These are phyloP conservation scores for Aspergillus mulundensis DNA, from an alignment of 495 filamentous ascomycete species.

Conservation along the genomic window DNA sequence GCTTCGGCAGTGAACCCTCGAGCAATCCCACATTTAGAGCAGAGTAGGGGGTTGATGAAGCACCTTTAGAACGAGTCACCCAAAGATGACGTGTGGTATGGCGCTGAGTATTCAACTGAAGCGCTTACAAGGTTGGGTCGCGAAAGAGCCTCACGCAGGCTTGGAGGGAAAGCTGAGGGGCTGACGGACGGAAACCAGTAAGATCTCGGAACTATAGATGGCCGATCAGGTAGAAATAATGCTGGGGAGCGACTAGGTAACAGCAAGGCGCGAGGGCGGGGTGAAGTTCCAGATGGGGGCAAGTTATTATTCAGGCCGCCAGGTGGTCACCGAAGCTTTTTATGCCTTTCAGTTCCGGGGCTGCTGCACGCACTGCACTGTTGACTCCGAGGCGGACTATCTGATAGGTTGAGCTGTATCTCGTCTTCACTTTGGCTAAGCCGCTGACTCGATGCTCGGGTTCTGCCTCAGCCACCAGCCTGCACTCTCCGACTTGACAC, in stretches of 20 bases:
- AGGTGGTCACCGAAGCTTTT: neutral
- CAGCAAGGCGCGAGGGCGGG: neutral
- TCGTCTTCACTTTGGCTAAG: neutral
- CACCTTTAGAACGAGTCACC: neutral
- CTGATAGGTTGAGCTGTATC: conserved; percentile 1
- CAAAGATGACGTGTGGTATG: conserved; percentile 2
- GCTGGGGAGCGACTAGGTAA: neutral
- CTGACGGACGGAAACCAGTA: conserved; percentile 2
- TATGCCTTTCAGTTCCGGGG: neutral
- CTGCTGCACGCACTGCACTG: neutral
- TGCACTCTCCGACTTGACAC: neutral
- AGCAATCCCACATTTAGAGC: neutral
- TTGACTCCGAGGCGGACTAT: conserved; percentile 1
- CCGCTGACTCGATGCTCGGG: neutral
- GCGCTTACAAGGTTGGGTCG: conserved; percentile 5
- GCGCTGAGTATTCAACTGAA: conserved; percentile 2
- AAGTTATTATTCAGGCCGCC: neutral
- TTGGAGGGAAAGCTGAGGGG: conserved; percentile 13
- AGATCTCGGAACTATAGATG: neutral
- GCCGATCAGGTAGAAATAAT: neutral
- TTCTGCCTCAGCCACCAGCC: neutral
- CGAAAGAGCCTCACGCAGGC: conserved; percentile 14
- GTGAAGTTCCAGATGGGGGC: neutral
- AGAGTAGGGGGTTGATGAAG: neutral
- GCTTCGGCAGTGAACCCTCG: neutral